Conservation (phyloP, 208 protist genomes). For the Leishmania tarentolae region DNA sequence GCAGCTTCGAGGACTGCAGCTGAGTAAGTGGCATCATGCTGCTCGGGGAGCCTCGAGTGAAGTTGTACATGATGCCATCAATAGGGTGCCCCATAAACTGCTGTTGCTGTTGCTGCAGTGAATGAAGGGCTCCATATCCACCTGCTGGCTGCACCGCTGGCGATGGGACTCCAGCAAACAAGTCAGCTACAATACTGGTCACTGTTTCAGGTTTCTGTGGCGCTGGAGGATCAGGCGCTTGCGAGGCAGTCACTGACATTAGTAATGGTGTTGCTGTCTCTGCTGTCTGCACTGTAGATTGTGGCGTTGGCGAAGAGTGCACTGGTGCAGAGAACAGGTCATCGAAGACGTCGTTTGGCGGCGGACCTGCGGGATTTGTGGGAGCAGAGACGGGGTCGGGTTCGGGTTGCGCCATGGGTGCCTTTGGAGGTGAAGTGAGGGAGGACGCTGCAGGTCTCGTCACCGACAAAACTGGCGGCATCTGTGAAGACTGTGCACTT, state of each 20-base stretch:
- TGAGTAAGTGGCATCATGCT: neutral
- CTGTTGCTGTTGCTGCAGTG: constrained; percentile 11
- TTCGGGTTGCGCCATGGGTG: neutral
- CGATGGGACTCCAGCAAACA: constrained; percentile 25
- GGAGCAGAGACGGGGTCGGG: neutral
- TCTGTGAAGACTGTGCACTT: constrained; percentile 15
- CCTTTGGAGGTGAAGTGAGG: neutral
- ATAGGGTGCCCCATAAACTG: neutral
- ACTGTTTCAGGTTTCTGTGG: constrained; percentile 11
- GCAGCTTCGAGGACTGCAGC: neutral
- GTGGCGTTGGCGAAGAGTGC: constrained; percentile 15
- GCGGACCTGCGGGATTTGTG: constrained; percentile 7
- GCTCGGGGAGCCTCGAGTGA: neutral
- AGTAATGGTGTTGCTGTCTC: neutral
- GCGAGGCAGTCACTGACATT: neutral
- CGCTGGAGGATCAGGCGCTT: neutral
- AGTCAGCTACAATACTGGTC: constrained; percentile 31
- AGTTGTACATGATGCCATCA: constrained; percentile 1
- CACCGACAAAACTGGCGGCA: constrained; percentile 1
- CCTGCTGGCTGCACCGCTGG: neutral
- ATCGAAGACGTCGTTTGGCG: constrained; percentile 47
- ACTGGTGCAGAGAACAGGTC: constrained; percentile 50
- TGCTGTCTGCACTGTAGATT: constrained; percentile 2
- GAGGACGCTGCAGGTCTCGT: neutral
- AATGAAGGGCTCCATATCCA: constrained; percentile 1